Percentiles rank a stretch among this genome's conserved stretches.
Conservation (phyloP, 768 basidiomycete species). For the Boletus coccyginus region DNA sequence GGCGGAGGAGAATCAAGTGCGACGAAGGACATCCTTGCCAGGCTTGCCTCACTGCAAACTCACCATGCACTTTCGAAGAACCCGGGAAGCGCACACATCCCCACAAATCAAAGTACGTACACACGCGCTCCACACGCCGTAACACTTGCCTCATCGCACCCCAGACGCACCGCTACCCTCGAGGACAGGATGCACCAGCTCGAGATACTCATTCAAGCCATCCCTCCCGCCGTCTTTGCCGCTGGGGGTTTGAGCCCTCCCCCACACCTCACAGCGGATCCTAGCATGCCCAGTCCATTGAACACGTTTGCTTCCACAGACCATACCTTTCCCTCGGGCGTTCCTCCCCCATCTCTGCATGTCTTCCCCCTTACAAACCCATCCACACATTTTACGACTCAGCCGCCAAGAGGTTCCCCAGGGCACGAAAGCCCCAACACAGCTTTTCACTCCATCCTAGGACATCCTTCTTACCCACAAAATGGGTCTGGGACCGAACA, state of each 20-base stretch:
- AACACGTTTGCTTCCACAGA: conserved; percentile 40
- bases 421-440: conserved; percentile 45
- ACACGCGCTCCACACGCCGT: background rate
- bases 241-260: conserved; percentile 45
- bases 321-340: conserved; percentile 48
- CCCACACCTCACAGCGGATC: conserved; percentile 34
- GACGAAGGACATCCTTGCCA: conserved; percentile 90
- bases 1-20: conserved; percentile 81
- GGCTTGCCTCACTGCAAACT: conserved; percentile 79
- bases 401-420: conserved; percentile 41
- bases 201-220: conserved; percentile 80
- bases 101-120: conserved; percentile 80
- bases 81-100: conserved; percentile 83
- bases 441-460: conserved; percentile 41
- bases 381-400: conserved; percentile 67
- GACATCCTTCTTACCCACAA: conserved; percentile 31
- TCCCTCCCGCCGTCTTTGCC: conserved; percentile 77
- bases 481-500: conserved; percentile 36
- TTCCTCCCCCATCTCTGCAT: conserved; percentile 77
- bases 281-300: conserved; percentile 32
- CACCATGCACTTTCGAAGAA: conserved; percentile 84
- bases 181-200: conserved; percentile 89
- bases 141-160: conserved; percentile 1
- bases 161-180: conserved; percentile 74
- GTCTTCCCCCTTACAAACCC: conserved; percentile 80